Evolutionary conservation across 768 basidiomycete species (phyloP).

Genomic region (Lactifluus volemus): DNA sequence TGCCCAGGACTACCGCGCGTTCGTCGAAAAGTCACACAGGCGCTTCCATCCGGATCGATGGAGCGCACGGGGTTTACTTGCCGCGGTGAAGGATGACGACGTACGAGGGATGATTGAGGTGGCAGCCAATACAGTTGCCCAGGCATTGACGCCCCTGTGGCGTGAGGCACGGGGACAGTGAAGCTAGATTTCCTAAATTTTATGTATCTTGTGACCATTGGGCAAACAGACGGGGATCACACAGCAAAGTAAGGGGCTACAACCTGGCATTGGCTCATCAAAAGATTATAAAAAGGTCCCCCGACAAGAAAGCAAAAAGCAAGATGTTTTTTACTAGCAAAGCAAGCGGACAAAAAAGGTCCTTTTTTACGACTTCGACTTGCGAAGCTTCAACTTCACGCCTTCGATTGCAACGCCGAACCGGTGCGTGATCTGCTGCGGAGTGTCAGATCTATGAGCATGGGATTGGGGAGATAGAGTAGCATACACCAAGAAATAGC

Average conservation of each 20-base stretch:
- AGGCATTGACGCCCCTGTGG: conserved; percentile 68
- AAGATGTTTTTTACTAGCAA: not conserved
- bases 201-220: not conserved
- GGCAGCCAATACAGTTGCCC: conserved; percentile 61
- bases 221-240: not conserved
- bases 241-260: not conserved
- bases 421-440: not conserved
- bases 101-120: conserved; percentile 56
- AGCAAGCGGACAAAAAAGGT: too few relatives aligned
- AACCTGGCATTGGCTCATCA: not conserved
- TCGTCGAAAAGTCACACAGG: conserved; percentile 63
- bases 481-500: not conserved
- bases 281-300: too few relatives aligned
- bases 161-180: conserved; percentile 30
- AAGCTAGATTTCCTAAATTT: conserved; percentile 12
- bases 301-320: not conserved
- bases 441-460: not conserved
- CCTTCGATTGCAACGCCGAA: conserved; percentile 2
- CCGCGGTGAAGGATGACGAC: conserved; percentile 46
- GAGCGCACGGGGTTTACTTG: conserved; percentile 57
- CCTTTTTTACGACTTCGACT: not conserved
- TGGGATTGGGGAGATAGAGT: not conserved
- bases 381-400: conserved; percentile 5
- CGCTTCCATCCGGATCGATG: conserved; percentile 78
- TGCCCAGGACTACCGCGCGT: conserved; percentile 49